phyloP scores from a whole-genome alignment of 2,329 filamentous ascomycete species.

The Penicillium fuscoglaucum region DNA sequence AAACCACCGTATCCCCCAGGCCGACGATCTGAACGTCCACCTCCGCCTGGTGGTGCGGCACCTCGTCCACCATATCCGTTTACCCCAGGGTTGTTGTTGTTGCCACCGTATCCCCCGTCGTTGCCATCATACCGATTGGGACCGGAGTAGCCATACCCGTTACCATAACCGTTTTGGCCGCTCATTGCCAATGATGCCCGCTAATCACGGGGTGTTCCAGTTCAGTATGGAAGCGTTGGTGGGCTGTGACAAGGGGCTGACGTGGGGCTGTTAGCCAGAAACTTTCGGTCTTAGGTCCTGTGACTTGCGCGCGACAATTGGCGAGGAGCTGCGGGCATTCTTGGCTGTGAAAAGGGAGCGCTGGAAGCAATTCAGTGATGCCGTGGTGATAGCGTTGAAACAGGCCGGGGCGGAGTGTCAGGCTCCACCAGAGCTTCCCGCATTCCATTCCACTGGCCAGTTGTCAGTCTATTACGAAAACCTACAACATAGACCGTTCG shows the following conservation, averaged over 20 bases:
- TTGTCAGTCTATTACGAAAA: not conserved
- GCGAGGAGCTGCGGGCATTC: slow-evolving; percentile 27
- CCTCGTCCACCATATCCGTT: slow-evolving; percentile 35
- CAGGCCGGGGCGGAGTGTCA: slow-evolving; percentile 12
- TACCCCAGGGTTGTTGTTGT: slow-evolving; percentile 30
- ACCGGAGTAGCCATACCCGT: slow-evolving; percentile 42
- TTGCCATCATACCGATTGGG: slow-evolving; percentile 36
- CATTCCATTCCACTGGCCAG: slow-evolving; percentile 18
- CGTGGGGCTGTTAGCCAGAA: slow-evolving; percentile 13
- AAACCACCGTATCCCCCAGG: slow-evolving; percentile 49
- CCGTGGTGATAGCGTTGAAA: slow-evolving; percentile 8
- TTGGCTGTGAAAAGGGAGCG: slow-evolving; percentile 10
- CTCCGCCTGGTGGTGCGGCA: slow-evolving; percentile 19
- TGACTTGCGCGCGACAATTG: slow-evolving; percentile 21
- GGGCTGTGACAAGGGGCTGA: slow-evolving; percentile 18
- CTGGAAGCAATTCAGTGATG: slow-evolving; percentile 3
- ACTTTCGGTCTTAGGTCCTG: slow-evolving; percentile 15
- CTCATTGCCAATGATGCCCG: slow-evolving; percentile 34
- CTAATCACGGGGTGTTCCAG: slow-evolving; percentile 9
- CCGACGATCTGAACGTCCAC: slow-evolving; percentile 36
- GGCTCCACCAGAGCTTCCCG: slow-evolving; percentile 29
- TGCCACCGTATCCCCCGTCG: slow-evolving; percentile 36
- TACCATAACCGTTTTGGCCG: slow-evolving; percentile 37
- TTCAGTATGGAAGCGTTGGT: slow-evolving; percentile 11
- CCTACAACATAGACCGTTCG: not conserved